Evolutionary conservation across 2,329 filamentous ascomycete genomes (phyloP), one percentile per base, ranked within the genome.

Genomic region (Pleoardoris graminearum): DNA sequence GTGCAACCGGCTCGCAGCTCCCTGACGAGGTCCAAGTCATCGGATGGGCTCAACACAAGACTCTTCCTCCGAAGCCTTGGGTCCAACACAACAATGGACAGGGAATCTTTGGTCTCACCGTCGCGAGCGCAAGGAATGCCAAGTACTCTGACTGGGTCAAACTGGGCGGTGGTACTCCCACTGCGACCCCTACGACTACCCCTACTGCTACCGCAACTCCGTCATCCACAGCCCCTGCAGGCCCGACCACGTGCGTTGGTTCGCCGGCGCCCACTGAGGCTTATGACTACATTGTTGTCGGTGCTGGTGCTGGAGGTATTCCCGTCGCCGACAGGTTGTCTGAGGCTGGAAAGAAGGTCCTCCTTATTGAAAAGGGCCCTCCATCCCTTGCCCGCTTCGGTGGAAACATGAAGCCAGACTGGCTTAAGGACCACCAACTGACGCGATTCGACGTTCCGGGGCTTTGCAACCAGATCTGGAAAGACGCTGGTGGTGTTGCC

Each of bases 391-490:
- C 81, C n/a, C 78, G 83, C 56, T 88, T 85, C 76, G 82, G 84
- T 25, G 85, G 86, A 43, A 82, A 75, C 29, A 78, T 86, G 73
- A 81, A 79, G 51, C 82, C 85, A 0, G 70, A 73, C 1, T 90
- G 87, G 87, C 78, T 85, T 14, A 72, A 80, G 30, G 81, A 80
- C 30, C 83, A 82, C 16, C 83, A 84, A 44, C 72, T 89, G 29
- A 89, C 86, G 6, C 84, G 86, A 43, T 89, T 90, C 61, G 87
- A 90, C 63, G 82, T 89, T 4, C 87, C 87, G 0, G 85, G 86
- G 49, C 81, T 89, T 53, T 88, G 85, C 70, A 89, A 89, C 68
- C 78, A 88, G 71, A 87, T 90, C 59, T 88, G 85, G 81, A 74
- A 77, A 3, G 80, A 87, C 63, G 84, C 82, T 8, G 76, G 77